phyloP scores from a whole-genome alignment of 2,329 filamentous ascomycete genomes.

The Fusarium sp. region DNA sequence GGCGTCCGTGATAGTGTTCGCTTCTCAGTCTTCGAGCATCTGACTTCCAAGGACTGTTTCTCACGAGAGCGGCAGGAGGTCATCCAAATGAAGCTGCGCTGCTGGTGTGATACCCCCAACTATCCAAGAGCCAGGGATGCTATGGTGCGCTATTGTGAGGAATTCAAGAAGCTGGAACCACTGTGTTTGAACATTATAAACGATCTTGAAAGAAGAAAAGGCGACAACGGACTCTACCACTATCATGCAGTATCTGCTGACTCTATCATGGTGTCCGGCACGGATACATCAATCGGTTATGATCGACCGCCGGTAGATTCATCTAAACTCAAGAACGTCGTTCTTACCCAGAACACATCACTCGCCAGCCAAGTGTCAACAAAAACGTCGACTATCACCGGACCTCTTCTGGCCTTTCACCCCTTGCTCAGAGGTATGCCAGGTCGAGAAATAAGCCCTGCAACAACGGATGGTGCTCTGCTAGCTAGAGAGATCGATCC shows the following conservation, averaged over 20 bases:
- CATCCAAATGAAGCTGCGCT: slow-evolving; percentile 48
- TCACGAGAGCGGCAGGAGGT: slow-evolving; percentile 35
- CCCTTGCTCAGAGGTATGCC: slow-evolving; percentile 60
- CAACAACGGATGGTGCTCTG: slow-evolving; percentile 52
- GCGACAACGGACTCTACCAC: neutral
- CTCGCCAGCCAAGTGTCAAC: slow-evolving; percentile 2
- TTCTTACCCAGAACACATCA: slow-evolving; percentile 17
- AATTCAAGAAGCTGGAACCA: slow-evolving; percentile 50
- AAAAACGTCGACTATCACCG: neutral
- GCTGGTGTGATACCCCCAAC: slow-evolving; percentile 49
- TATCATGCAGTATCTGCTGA: slow-evolving; percentile 4
- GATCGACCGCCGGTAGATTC: slow-evolving; percentile 1
- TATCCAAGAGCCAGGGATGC: slow-evolving; percentile 47
- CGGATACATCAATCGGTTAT: slow-evolving; percentile 21
- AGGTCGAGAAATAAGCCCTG: slow-evolving; percentile 53
- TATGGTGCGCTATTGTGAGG: slow-evolving; percentile 49
- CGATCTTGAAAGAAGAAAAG: slow-evolving; percentile 21
- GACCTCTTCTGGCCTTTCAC: slow-evolving; percentile 33
- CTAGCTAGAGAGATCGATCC: slow-evolving; percentile 49
- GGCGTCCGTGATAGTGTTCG: slow-evolving; percentile 51
- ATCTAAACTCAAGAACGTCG: slow-evolving; percentile 6
- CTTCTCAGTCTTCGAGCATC: slow-evolving; percentile 50
- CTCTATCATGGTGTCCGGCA: slow-evolving; percentile 20
- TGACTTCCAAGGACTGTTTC: slow-evolving; percentile 45
- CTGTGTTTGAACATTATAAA: slow-evolving; percentile 45